Conservation (phyloP, 108 stramenopile genomes). For the Skeletonema grethae region DNA sequence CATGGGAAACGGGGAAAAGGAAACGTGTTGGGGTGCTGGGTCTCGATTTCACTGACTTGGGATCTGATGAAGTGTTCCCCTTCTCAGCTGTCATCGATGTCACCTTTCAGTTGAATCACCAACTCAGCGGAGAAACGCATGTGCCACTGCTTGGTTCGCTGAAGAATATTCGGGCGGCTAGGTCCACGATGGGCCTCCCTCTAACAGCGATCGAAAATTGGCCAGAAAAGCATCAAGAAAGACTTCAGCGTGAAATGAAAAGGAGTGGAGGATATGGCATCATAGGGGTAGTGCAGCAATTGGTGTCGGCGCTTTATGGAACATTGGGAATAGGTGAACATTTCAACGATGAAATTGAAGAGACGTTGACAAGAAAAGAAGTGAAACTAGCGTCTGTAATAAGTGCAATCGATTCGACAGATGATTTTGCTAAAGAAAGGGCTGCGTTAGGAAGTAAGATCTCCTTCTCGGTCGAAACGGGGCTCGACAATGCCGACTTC, state of each 20-base stretch:
- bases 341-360: slow-evolving; percentile 20
- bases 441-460: slow-evolving; percentile 14
- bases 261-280: not conserved
- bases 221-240: slow-evolving; percentile 35
- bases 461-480: slow-evolving; percentile 28
- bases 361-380: slow-evolving; percentile 9
- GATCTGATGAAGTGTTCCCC: slow-evolving; percentile 1
- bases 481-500: slow-evolving; percentile 45
- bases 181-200: slow-evolving; percentile 32
- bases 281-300: slow-evolving; percentile 26
- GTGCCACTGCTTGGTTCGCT: slow-evolving; percentile 27
- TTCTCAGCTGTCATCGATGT: slow-evolving; percentile 22
- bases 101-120: slow-evolving; percentile 26
- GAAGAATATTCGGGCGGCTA: slow-evolving; percentile 13
- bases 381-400: slow-evolving; percentile 27
- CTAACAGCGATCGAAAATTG: slow-evolving; percentile 29
- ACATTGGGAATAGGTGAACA: not conserved
- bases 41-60: slow-evolving; percentile 29
- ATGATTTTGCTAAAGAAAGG: slow-evolving; percentile 35
- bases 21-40: slow-evolving; percentile 22
- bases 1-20: slow-evolving; percentile 11
- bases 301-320: slow-evolving; percentile 32
- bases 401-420: slow-evolving; percentile 13
- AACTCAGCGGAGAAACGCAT: slow-evolving; percentile 40
- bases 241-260: slow-evolving; percentile 26